phyloP scores from a whole-genome alignment of 805 yeast genomes.

The Starmerella geochares region DNA sequence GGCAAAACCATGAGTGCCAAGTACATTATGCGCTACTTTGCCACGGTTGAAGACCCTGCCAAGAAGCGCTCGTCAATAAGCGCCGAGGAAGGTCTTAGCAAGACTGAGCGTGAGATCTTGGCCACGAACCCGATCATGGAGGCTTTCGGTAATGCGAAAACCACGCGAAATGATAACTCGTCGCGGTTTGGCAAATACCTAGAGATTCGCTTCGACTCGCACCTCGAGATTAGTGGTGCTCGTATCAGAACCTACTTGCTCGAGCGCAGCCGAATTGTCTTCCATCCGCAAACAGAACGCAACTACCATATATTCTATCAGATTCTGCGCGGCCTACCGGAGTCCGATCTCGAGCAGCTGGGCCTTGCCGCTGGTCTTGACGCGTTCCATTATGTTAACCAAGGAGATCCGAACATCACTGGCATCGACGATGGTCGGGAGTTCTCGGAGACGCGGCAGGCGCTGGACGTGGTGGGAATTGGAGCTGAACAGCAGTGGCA shows the following conservation, averaged over 20 bases:
- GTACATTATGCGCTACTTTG: conserved; percentile 94
- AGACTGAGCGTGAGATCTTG: conserved; percentile 83
- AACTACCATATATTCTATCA: conserved; percentile 94
- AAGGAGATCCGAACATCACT: conserved; percentile 57
- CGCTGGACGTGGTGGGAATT: conserved; percentile 72
- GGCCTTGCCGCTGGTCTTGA: conserved; percentile 49
- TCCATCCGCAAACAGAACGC: conserved; percentile 83
- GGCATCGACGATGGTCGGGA: conserved; percentile 79
- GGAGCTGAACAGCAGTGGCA: conserved; percentile 46
- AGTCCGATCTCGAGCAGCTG: conserved; percentile 45
- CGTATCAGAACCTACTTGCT: conserved; percentile 82
- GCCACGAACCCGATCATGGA: conserved; percentile 98
- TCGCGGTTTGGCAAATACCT: conserved; percentile 95
- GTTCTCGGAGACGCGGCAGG: conserved; percentile 62
- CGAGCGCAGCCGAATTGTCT: conserved; percentile 88
- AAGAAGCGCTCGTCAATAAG: conserved; percentile 24
- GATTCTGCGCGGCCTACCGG: conserved; percentile 56
- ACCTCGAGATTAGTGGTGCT: conserved; percentile 82
- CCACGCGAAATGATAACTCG: conserved; percentile 93
- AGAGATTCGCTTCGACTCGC: conserved; percentile 72
- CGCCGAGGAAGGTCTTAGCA: conserved; percentile 55
- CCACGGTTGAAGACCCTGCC: conserved; percentile 64
- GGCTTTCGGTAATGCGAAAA: conserved; percentile 97
- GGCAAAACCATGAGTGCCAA: conserved; percentile 97
- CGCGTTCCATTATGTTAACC: conserved; percentile 73